Base-by-base conservation (phyloP, 2,329 filamentous ascomycete genomes). In the Myotisia sp. region DNA sequence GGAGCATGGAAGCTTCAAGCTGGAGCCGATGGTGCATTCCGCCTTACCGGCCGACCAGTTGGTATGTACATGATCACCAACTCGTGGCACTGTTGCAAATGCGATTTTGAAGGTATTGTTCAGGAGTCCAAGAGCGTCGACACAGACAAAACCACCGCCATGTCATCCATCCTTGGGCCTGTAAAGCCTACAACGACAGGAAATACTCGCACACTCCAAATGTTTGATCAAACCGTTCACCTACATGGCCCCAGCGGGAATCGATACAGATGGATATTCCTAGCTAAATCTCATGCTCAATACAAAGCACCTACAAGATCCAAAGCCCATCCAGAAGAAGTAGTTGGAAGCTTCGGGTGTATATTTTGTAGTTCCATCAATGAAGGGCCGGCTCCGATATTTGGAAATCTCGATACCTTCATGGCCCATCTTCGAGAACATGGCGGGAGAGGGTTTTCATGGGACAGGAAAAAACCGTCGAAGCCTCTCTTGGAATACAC, bases 251-350 rank as follows among this genome's bases (percentile, higher is more conserved):
- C 37, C 3, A 49, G 51, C 7, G 59, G 61, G 0, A 47, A 67
- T 5, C 53, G 55, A 9, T 63, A 61, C 38, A 58, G 62, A 7
- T 67, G 62, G 60, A 43, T 50, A 5, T 67, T 67, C 37, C 50
- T 67, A 2, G 63, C 63, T 6, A 64, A 66, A 42, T 56, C 49
- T 13, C 63, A 67, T 44, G 51, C 64, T 7, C 39, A 53, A 3
- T 45, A 54, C 37, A 56, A 53, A 29, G 47, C 49, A 16, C 45
- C 49, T 1, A 32, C 42, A 14, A 34, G 46, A 42, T 30, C 47
- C 41, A 33, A 17, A 8, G 35, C 33, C 3, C 22, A 34, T 7
- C 13, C 38, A 20, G 34, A 42, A 12, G 36, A 36, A 3, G 29
- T 33, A 1, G 24, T 21, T 2, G 44, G 44, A 3, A 26, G 34